Evolutionary conservation across 2,329 filamentous ascomycete genomes (phyloP), one percentile per base, ranked within the genome.

Genomic region (Fusarium annulatum): DNA sequence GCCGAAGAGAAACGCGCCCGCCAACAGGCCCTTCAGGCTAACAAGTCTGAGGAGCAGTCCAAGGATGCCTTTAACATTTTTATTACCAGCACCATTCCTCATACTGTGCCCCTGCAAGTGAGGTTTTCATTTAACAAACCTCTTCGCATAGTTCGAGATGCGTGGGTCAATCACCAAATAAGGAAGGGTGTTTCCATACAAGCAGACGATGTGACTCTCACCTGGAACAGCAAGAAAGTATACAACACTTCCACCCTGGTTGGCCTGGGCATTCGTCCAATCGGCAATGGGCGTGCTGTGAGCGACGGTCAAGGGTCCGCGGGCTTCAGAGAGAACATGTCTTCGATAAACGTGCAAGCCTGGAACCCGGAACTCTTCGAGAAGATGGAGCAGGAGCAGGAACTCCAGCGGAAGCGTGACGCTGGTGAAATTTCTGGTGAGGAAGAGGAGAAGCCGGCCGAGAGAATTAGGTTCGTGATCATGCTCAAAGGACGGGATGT

Each of bases 221-320:
- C 94, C 0, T 97, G 94, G 92, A 91, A 91, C 71, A 88, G 89
- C 33, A 89, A 89, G 65, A 89, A 90, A 67, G 82, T 97, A 7
- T 97, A 93, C 79, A 90, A 93, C 72, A 88, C 89, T n/a, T 94
- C 93, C 9, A 95, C 92, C 3, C 91, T 94, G 66, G 86, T 87
- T 60, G 91, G 88, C 53, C 83, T 97, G 11, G 91, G 91, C 11
- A 87, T 96, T 51, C 79, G 83, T 14, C 83, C 85, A 0, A 80
- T 83, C 16, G 78, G 71, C 10, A 77, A 78, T 18, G 81, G 86
- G 9, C 86, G 87, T 45, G 80, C 85, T 19, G 81, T 88, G 26
- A 77, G 79, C 16, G 80, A 84, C 51, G 66, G 65, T 2, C 69
- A 70, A 14, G 76, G 80, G 45, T 79, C 82, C 8, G 85, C 86